Evolutionary conservation across 768 basidiomycete genomes (phyloP).

Genomic region (Leucogyrophana mollusca): DNA sequence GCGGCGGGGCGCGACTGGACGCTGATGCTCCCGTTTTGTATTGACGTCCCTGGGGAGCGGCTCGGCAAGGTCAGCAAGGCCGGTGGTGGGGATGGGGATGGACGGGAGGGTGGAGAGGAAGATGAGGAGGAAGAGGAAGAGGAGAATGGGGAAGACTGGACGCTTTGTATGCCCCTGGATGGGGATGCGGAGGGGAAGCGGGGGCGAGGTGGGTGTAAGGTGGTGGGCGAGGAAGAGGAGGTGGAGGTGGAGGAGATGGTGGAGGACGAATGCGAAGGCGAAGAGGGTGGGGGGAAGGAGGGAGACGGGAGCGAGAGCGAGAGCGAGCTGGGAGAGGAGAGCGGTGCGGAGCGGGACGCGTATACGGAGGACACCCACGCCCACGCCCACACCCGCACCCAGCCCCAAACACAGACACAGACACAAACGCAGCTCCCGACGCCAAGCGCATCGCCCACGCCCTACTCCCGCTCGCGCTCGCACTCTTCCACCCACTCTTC

Average conservation of each 20-base stretch:
- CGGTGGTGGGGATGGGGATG: no score
- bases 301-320: no score
- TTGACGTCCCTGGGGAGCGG: conserved; percentile 22
- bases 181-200: neutral
- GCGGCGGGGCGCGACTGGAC: conserved; percentile 22
- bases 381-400: neutral
- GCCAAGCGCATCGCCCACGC: conserved; percentile 26
- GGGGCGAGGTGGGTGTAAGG: neutral
- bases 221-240: neutral
- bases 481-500: no score
- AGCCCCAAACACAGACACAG: conserved; percentile 4
- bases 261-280: no score
- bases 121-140: conserved; percentile 7
- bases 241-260: no score
- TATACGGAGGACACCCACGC: no score
- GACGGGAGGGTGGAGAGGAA: neutral
- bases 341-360: no score
- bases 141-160: conserved; percentile 25
- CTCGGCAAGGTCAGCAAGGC: conserved; percentile 1
- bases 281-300: no score
- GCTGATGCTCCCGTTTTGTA: conserved; percentile 28
- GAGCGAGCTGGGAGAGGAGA: no score
- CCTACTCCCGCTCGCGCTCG: no score
- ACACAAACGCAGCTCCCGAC: conserved; percentile 22
- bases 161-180: conserved; percentile 31